These are phyloP conservation scores for Arthrobotrys conoides DNA, from an alignment of 2,329 filamentous ascomycete species.

Conservation along the genomic window DNA sequence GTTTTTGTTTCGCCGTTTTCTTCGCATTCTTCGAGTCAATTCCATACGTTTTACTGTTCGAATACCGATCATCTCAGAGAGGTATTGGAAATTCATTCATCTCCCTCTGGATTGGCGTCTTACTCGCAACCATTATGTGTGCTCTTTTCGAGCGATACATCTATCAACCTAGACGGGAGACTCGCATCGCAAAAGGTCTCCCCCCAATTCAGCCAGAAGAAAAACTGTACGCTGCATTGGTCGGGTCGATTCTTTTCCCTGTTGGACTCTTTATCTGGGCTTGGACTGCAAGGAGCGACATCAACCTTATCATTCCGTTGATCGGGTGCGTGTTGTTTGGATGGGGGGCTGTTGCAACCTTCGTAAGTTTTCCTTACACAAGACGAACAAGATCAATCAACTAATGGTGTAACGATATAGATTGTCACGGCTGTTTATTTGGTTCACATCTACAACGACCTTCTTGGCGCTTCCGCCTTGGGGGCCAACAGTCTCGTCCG, in stretches of 20 bases:
- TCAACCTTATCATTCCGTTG: constrained; percentile 71
- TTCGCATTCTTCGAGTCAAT: constrained; percentile 77
- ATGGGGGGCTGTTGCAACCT: constrained; percentile 75
- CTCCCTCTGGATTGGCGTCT: constrained; percentile 61
- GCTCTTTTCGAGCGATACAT: constrained; percentile 36
- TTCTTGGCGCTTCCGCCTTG: constrained; percentile 58
- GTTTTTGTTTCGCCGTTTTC: constrained; percentile 78
- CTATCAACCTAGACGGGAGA: constrained; percentile 41
- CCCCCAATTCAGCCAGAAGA: constrained; percentile 70
- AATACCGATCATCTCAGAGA: constrained; percentile 59
- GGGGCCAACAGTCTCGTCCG: constrained; percentile 74
- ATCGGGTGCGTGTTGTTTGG: constrained; percentile 73
- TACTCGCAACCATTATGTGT: constrained; percentile 62
- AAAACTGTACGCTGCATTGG: constrained; percentile 73
- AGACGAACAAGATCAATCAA: constrained; percentile 72
- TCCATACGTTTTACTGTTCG: constrained; percentile 60
- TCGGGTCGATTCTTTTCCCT: constrained; percentile 72
- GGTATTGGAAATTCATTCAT: constrained; percentile 63
- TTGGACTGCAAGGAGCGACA: constrained; percentile 70
- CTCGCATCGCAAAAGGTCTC: constrained; percentile 11
- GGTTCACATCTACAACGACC: constrained; percentile 52
- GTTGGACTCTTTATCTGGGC: constrained; percentile 74
- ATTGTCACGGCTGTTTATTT: constrained; percentile 53
- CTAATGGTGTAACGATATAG: constrained; percentile 63
- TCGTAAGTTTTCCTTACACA: constrained; percentile 69